Percentiles rank a stretch among this genome's conserved stretches.
These are phyloP conservation scores for Austropuccinia psidii DNA, from an alignment of 1,284 basidiomycete genomes.

Conservation along the genomic window DNA sequence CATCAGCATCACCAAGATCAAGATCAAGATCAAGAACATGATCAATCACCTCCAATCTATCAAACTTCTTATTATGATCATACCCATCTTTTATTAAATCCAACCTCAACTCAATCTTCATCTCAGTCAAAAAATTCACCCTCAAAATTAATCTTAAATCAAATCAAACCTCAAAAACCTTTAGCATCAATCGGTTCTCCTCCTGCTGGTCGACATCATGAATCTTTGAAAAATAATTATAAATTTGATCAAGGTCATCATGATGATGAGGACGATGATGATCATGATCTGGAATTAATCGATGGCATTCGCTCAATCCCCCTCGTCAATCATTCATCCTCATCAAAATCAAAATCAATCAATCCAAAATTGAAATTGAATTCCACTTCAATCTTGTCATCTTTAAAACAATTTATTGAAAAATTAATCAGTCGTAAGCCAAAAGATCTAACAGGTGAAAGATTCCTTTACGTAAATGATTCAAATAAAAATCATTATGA, in stretches of 20 bases:
- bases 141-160: background rate
- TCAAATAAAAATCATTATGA: slow-evolving; percentile 19
- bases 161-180: background rate
- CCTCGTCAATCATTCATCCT: slow-evolving; percentile 7
- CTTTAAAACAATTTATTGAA: background rate
- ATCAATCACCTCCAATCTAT: background rate
- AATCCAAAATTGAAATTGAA: background rate
- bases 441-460: slow-evolving; percentile 35
- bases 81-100: background rate
- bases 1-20: background rate
- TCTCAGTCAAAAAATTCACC: background rate
- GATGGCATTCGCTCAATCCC: slow-evolving; percentile 31
- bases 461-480: slow-evolving; percentile 32
- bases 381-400: background rate
- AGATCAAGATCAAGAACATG: background rate
- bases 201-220: slow-evolving; percentile 8
- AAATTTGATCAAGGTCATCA: background rate
- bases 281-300: slow-evolving; percentile 9
- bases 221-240: background rate
- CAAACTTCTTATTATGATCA: background rate
- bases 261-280: slow-evolving; percentile 4
- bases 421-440: slow-evolving; percentile 11
- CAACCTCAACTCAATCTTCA: background rate
- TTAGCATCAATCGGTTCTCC: background rate
- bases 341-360: background rate